A percentile compares a stretch with the other conserved stretches of the same genome.
Evolutionary conservation across 352 stramenopile species (phyloP).

Genomic region (Globisporangium middletonii): DNA sequence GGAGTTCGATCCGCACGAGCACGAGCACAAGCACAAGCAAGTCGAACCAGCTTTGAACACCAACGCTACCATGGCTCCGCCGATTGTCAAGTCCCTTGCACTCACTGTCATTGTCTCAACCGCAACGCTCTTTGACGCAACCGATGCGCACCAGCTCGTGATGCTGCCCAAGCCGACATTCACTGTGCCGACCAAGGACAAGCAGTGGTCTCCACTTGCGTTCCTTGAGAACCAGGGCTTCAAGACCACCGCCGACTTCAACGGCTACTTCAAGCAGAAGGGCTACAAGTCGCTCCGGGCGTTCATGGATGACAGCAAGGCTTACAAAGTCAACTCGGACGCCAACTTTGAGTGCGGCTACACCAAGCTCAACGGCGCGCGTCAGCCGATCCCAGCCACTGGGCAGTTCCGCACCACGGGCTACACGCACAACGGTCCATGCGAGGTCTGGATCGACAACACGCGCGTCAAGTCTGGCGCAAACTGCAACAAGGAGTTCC

Average conservation of each 20-base stretch:
- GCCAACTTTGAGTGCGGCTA: constrained; percentile 30
- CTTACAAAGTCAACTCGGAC: constrained; percentile 1
- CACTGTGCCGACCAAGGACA: constrained; percentile 22
- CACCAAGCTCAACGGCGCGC: constrained; percentile 18
- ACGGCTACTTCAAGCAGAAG: constrained; percentile 3
- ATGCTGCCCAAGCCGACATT: constrained; percentile 24
- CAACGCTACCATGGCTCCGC: constrained; percentile 2
- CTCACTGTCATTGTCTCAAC: constrained; percentile 16
- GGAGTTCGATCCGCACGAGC: too few relatives aligned
- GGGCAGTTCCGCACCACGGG: constrained; percentile 30
- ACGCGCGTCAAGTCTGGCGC: constrained; percentile 23
- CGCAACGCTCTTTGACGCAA: constrained; percentile 13
- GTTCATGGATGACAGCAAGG: constrained; percentile 9
- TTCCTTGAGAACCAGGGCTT: constrained; percentile 45
- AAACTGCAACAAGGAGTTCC: constrained; percentile 29
- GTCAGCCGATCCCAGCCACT: constrained; percentile 22
- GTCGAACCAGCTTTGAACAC: too few relatives aligned
- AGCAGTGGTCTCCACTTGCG: constrained; percentile 29
- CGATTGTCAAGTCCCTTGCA: constrained; percentile 7
- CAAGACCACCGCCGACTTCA: constrained; percentile 35
- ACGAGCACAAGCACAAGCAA: too few relatives aligned
- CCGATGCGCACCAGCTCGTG: constrained; percentile 20
- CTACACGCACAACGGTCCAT: constrained; percentile 41
- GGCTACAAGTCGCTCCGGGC: constrained; percentile 8
- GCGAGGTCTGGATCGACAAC: constrained; percentile 37